Evolutionary conservation across 2,329 filamentous ascomycete genomes (phyloP).

Genomic region (Sordariomycetes sp.): DNA sequence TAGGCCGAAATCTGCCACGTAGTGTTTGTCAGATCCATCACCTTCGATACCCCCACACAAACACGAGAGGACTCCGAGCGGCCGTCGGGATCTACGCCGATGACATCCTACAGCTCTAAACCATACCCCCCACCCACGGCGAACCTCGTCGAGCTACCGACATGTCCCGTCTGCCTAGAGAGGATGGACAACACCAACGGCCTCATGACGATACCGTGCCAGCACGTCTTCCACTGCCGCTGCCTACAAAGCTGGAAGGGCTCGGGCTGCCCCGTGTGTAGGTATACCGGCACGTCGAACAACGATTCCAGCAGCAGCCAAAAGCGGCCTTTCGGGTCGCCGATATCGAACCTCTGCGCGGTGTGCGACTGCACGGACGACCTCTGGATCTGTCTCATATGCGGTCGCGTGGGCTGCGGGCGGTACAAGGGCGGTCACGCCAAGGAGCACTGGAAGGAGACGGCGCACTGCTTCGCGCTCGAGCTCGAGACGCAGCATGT

Average conservation of each 20-base stretch:
- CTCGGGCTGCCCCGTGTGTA: constrained; percentile 84
- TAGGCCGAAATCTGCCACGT: constrained; percentile 86
- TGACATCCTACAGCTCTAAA: constrained; percentile 32
- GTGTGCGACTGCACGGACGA: constrained; percentile 71
- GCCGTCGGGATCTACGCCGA: constrained; percentile 34
- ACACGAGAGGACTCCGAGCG: constrained; percentile 32
- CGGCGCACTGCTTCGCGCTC: constrained; percentile 80
- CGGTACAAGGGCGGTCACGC: constrained; percentile 90
- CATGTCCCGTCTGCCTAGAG: constrained; percentile 91
- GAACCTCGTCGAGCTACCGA: constrained; percentile 79
- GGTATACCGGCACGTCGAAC: constrained; percentile 57
- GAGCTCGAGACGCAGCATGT: constrained; percentile 90
- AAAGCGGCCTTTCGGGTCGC: constrained; percentile 40
- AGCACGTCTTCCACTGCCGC: constrained; percentile 94
- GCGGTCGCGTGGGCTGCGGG: constrained; percentile 83
- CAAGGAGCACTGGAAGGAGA: constrained; percentile 85
- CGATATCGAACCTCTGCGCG: constrained; percentile 58
- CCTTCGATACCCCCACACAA: constrained; percentile 54
- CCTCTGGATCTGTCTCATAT: constrained; percentile 92
- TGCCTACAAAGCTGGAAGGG: constrained; percentile 96
- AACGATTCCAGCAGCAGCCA: constrained; percentile 19
- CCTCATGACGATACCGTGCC: constrained; percentile 87
- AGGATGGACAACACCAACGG: constrained; percentile 97
- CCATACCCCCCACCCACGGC: constrained; percentile 60
- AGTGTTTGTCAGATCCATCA: constrained; percentile 86